A percentile compares a stretch with the other conserved stretches of the same genome.
Conservation (phyloP, 352 stramenopile species). For the Phytophthora palmivora region DNA sequence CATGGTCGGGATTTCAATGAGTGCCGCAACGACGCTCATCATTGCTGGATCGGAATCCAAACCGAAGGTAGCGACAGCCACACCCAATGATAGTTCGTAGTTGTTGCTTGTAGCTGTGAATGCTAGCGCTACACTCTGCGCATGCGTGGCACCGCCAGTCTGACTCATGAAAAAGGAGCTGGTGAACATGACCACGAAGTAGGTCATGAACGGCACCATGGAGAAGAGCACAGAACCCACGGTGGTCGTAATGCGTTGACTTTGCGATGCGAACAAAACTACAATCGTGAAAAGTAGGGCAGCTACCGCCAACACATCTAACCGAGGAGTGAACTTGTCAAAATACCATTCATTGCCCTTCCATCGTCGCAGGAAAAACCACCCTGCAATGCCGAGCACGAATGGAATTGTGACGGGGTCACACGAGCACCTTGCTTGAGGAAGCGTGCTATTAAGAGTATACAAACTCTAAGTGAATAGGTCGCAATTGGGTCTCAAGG, state of each 20-base stretch:
- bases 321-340: conserved; percentile 43
- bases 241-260: conserved; percentile 61
- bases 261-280: conserved; percentile 80
- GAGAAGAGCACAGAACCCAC: conserved; percentile 65
- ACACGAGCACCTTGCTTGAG: too few species aligned
- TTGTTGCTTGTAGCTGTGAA: conserved; percentile 91
- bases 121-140: conserved; percentile 54
- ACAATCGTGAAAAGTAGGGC: conserved; percentile 76
- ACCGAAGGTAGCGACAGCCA: conserved; percentile 74
- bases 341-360: conserved; percentile 61
- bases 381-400: conserved; percentile 46
- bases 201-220: conserved; percentile 63
- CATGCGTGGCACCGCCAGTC: conserved; percentile 46
- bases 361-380: conserved; percentile 42
- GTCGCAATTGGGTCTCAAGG: too few species aligned
- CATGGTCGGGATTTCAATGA: conserved; percentile 61
- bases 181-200: conserved; percentile 71
- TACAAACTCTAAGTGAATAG: too few species aligned
- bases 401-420: too few species aligned
- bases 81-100: conserved; percentile 78
- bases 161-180: conserved; percentile 51
- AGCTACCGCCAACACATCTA: conserved; percentile 57
- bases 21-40: conserved; percentile 53
- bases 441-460: too few species aligned
- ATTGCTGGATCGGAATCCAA: conserved; percentile 70